Conservation (phyloP, 202 grass and related monocot species). For the Cymbopogon flexuosus region DNA sequence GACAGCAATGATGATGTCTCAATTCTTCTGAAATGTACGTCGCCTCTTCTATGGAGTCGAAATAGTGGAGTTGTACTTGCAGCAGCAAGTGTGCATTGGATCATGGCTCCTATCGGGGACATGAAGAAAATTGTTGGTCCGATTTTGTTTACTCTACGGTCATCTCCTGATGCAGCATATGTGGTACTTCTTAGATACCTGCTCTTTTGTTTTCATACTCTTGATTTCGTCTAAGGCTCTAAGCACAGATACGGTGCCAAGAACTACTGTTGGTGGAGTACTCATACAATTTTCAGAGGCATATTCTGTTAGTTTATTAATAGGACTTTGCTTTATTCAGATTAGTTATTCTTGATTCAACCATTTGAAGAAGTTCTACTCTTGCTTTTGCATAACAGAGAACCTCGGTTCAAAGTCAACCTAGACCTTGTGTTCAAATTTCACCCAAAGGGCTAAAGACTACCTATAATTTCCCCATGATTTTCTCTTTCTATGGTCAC, state of each 20-base stretch:
- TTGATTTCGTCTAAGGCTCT: background rate
- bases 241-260: background rate
- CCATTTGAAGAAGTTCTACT: background rate
- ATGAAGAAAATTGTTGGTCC: conserved; percentile 65
- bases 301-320: background rate
- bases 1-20: conserved; percentile 61
- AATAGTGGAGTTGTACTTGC: conserved; percentile 85
- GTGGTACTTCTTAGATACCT: conserved; percentile 48
- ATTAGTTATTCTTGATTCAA: background rate
- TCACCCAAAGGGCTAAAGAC: background rate
- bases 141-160: conserved; percentile 68
- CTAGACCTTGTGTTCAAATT: background rate
- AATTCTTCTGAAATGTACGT: conserved; percentile 71
- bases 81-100: conserved; percentile 87
- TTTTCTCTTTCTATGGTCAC: background rate
- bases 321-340: background rate
- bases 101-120: conserved; percentile 61
- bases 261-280: background rate
- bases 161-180: conserved; percentile 76
- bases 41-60: conserved; percentile 82
- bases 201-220: background rate
- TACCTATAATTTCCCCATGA: background rate
- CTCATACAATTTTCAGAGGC: background rate
- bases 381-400: conserved; percentile 3
- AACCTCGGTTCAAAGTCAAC: background rate